phyloP scores from a whole-genome alignment of 345 rosid genomes.

The Microthlaspi erraticum region DNA sequence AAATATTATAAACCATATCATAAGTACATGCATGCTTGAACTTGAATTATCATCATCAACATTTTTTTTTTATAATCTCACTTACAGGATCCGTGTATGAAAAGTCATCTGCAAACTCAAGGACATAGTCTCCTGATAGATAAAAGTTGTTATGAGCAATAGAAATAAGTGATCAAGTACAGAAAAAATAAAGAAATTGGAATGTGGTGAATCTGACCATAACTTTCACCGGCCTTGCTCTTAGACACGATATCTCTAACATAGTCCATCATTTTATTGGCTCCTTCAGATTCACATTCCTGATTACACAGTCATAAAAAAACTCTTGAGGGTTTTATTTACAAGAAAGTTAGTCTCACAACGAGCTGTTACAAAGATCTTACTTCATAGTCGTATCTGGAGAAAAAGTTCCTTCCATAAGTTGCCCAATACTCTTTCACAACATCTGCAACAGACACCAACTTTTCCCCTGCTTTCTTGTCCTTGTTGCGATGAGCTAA shows the following conservation, averaged over 20 bases:
- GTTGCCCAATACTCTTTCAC: slow-evolving; percentile 92
- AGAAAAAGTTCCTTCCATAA: slow-evolving; percentile 90
- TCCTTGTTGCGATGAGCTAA: slow-evolving; percentile 80
- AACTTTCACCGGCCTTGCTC: slow-evolving; percentile 70
- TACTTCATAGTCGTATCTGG: slow-evolving; percentile 96
- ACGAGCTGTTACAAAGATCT: slow-evolving; percentile 21
- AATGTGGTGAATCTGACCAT: slow-evolving; percentile 57
- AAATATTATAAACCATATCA: slow-evolving; percentile 7
- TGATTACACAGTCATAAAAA: slow-evolving; percentile 35
- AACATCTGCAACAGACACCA: slow-evolving; percentile 82
- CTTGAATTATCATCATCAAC: neutral
- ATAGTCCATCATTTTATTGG: slow-evolving; percentile 78
- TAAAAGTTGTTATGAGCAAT: slow-evolving; percentile 23
- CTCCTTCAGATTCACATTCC: slow-evolving; percentile 97
- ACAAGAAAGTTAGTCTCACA: neutral
- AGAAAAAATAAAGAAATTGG: neutral
- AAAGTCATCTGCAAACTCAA: slow-evolving; percentile 88
- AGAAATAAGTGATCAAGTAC: slow-evolving; percentile 9
- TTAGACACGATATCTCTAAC: slow-evolving; percentile 75
- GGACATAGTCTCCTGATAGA: slow-evolving; percentile 66
- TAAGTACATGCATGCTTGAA: slow-evolving; percentile 14
- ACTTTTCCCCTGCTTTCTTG: slow-evolving; percentile 74
- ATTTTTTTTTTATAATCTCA: slow-evolving; percentile 15
- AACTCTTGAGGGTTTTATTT: slow-evolving; percentile 29
- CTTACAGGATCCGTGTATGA: slow-evolving; percentile 93